phyloP scores from a whole-genome alignment of 2,329 filamentous ascomycete genomes.

The Drechslerella stenobrocha region DNA sequence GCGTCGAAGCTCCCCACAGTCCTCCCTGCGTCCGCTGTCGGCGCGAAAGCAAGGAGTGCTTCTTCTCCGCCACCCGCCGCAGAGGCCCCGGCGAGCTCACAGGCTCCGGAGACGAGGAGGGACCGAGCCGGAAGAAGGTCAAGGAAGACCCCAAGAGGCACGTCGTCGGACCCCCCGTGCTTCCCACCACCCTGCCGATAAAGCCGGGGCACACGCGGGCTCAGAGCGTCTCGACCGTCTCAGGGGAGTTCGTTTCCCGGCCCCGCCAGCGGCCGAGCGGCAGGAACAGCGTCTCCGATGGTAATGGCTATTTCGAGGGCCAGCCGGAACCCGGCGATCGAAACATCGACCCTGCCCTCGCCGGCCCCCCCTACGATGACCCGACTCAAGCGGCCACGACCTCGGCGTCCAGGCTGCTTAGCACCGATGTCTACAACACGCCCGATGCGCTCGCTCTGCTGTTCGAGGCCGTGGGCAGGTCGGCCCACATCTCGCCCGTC shows the following conservation, averaged over 20 bases:
- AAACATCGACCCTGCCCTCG: constrained; percentile 65
- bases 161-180: constrained; percentile 42
- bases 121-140: constrained; percentile 47
- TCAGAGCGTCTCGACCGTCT: constrained; percentile 36
- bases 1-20: constrained; percentile 90
- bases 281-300: constrained; percentile 66
- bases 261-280: constrained; percentile 63
- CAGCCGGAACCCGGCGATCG: constrained; percentile 60
- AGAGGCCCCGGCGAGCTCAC: constrained; percentile 71
- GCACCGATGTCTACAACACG: constrained; percentile 77
- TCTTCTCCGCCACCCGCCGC: constrained; percentile 89
- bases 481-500: constrained; percentile 38
- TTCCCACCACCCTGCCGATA: constrained; percentile 58
- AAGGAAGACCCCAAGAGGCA: constrained; percentile 34
- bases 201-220: constrained; percentile 56
- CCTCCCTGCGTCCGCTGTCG: constrained; percentile 92
- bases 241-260: constrained; percentile 54
- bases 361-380: constrained; percentile 57
- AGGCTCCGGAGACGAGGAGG: constrained; percentile 58
- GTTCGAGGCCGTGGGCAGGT: constrained; percentile 70
- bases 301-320: constrained; percentile 56
- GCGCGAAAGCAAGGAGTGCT: constrained; percentile 94
- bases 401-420: constrained; percentile 58
- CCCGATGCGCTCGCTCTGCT: constrained; percentile 90
- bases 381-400: constrained; percentile 30